Percentiles rank a stretch among this genome's conserved stretches.
Conservation (phyloP, 305 asterid species). For the Withania somnifera region DNA sequence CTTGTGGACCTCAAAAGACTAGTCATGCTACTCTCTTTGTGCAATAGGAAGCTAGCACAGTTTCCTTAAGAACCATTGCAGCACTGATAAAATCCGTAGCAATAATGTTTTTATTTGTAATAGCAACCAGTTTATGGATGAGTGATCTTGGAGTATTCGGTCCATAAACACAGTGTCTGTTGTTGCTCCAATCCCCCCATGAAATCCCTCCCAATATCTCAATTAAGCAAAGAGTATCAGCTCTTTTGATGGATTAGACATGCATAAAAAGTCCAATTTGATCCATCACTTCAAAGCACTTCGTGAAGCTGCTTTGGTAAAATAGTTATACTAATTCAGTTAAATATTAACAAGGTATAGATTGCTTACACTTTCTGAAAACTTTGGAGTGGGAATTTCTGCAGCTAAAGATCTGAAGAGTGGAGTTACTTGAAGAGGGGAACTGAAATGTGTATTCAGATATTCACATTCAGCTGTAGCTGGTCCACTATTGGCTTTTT, state of each 20-base stretch:
- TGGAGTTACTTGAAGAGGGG: conserved; percentile 88
- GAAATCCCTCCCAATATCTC: background rate
- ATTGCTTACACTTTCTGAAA: conserved; percentile 93
- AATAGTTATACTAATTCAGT: background rate
- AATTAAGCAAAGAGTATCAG: background rate
- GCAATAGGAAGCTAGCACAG: background rate
- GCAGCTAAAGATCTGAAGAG: conserved; percentile 89
- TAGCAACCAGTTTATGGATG: no score
- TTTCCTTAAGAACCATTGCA: background rate
- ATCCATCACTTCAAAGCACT: background rate
- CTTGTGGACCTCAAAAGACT: background rate
- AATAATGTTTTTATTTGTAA: no score
- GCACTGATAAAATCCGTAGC: background rate
- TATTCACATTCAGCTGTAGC: conserved; percentile 26
- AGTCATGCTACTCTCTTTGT: background rate
- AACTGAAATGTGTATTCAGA: conserved; percentile 46
- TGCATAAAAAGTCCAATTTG: background rate
- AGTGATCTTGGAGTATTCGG: no score
- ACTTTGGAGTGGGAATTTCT: conserved; percentile 88
- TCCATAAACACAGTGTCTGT: no score
- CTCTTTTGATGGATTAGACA: background rate
- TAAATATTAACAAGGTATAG: conserved; percentile 3
- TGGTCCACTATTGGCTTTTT: conserved; percentile 17
- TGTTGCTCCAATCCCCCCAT: background rate
- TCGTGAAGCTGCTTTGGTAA: background rate